Conservation (phyloP, 2,329 filamentous ascomycete genomes). For the Didymosphaeria variabile region DNA sequence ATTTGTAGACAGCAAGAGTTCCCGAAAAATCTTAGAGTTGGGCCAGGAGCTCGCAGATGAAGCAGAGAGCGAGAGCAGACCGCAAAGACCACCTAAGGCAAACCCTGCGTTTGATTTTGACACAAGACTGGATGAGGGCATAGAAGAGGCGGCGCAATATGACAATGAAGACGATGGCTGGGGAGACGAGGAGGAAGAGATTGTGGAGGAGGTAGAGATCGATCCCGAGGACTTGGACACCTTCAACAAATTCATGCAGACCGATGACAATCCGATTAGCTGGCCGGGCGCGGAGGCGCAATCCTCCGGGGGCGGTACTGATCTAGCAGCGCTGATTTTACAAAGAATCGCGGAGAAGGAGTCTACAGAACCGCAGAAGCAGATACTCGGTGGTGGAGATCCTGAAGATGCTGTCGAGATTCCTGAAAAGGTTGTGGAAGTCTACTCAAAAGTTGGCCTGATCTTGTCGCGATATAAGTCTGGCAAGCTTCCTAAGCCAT, state of each 20-base stretch:
- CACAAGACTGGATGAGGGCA: constrained; percentile 68
- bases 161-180: constrained; percentile 67
- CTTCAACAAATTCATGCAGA: constrained; percentile 88
- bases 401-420: constrained; percentile 86
- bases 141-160: constrained; percentile 57
- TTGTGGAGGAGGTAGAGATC: constrained; percentile 76
- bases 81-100: constrained; percentile 52
- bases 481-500: constrained; percentile 95
- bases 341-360: constrained; percentile 95
- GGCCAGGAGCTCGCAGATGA: constrained; percentile 90
- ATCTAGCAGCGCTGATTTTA: constrained; percentile 91
- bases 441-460: constrained; percentile 90
- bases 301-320: constrained; percentile 63
- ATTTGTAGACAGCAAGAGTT: constrained; percentile 88
- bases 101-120: constrained; percentile 82
- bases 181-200: constrained; percentile 81
- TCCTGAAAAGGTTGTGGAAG: constrained; percentile 90
- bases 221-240: constrained; percentile 88
- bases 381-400: constrained; percentile 63
- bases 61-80: constrained; percentile 66
- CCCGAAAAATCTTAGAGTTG: constrained; percentile 86
- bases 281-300: constrained; percentile 65
- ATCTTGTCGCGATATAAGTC: constrained; percentile 93
- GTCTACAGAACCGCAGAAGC: constrained; percentile 64
- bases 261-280: constrained; percentile 77